phyloP scores from a whole-genome alignment of 768 basidiomycete genomes.

The Asterophora parasitica region DNA sequence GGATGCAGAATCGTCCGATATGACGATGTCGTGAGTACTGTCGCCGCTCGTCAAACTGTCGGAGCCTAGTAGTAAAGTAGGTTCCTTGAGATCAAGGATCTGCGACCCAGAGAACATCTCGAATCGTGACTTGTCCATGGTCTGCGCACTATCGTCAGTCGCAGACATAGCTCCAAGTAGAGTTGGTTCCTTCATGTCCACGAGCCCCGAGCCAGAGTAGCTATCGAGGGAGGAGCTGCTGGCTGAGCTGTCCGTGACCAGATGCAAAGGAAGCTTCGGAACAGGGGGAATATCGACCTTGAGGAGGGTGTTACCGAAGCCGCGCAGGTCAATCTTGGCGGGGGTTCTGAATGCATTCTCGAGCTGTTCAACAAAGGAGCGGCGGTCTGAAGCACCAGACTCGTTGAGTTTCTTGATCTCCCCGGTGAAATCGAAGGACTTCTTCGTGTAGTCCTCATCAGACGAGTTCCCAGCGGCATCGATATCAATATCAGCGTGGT shows the following conservation, averaged over 20 bases:
- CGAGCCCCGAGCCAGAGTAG: constrained; percentile 15
- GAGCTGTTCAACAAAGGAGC: constrained; percentile 78
- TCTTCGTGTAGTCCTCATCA: constrained; percentile 70
- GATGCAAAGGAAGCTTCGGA: constrained; percentile 40
- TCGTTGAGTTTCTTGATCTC: constrained; percentile 68
- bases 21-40: constrained; percentile 13
- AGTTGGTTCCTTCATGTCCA: constrained; percentile 28
- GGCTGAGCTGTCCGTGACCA: constrained; percentile 7
- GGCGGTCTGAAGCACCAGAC: constrained; percentile 61
- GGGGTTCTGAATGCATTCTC: constrained; percentile 79
- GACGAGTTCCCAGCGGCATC: constrained; percentile 37
- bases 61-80: constrained; percentile 35
- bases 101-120: constrained; percentile 24
- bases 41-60: constrained; percentile 35
- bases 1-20: constrained; percentile 14
- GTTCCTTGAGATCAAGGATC: constrained; percentile 29
- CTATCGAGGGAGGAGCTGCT: constrained; percentile 16
- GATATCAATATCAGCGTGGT: constrained; percentile 33
- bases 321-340: constrained; percentile 56
- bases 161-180: constrained; percentile 17
- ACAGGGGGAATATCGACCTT: constrained; percentile 44
- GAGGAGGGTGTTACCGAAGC: constrained; percentile 34
- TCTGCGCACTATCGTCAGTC: constrained; percentile 10
- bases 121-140: constrained; percentile 15
- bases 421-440: constrained; percentile 81